These are phyloP conservation scores for Gossypioides kirkii DNA, from an alignment of 345 rosid species.

Conservation along the genomic window DNA sequence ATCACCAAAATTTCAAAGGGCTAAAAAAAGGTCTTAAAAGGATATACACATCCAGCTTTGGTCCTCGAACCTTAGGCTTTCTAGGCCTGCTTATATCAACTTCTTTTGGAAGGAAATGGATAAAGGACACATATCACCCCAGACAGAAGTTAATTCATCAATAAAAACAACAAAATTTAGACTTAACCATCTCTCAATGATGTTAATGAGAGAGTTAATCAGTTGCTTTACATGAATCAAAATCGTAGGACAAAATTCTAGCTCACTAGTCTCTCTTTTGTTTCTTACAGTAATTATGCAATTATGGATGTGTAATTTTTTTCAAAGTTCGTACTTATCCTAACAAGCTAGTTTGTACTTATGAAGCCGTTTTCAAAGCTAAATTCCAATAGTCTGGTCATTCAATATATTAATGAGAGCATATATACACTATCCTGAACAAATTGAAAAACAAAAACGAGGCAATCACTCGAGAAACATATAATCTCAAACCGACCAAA, in stretches of 20 bases:
- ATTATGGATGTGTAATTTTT: no score
- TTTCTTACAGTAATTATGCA: no score
- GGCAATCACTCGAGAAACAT: background rate
- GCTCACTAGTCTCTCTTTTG: background rate
- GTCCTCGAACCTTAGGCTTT: background rate
- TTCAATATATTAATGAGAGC: background rate
- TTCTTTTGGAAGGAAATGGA: no score
- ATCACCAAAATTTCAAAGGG: background rate
- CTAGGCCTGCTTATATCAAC: background rate
- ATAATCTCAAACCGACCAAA: background rate
- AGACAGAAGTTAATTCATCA: background rate
- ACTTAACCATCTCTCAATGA: background rate
- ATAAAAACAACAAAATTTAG: background rate
- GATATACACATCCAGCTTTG: background rate
- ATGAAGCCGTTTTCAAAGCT: background rate
- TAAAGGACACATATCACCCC: no score
- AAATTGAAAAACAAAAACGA: background rate
- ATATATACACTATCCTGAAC: background rate
- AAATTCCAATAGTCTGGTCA: background rate
- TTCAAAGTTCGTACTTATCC: no score
- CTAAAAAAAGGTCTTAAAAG: background rate
- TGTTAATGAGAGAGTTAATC: background rate
- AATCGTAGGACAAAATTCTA: background rate
- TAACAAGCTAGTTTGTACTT: background rate
- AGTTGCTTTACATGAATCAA: background rate